Evolutionary conservation across 2,329 filamentous ascomycete species (phyloP), one percentile per base, ranked within the genome.

Genomic region (Myriosclerotinia scirpicola): DNA sequence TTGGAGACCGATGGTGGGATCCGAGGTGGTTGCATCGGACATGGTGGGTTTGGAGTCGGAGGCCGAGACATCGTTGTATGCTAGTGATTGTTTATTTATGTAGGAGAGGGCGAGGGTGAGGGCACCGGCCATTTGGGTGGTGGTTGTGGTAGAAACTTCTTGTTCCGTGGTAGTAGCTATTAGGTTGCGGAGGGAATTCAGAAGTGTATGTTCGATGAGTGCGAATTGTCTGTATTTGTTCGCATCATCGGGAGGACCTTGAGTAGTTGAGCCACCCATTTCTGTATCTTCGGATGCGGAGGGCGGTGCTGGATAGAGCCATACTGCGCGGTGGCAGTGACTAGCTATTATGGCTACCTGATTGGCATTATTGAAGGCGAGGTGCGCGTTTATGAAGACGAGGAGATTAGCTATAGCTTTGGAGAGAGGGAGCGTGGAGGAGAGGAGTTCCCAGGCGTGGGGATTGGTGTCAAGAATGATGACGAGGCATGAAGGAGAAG

Each of bases 381-480:
- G 85, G 77, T 99, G 96, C 65, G 94, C 92, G 78, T 99, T 98
- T 80, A 97, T 89, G 80, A 97, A 98, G 81, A 99, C 90, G 75
- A 98, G 89, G 70, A 98, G 85, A 79, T 94, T 90, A 69, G 94
- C 92, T 68, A 99, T 83, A 69, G 92, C 92, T 75, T 90, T 89
- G 60, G 91, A 91, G 68, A 99, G 85, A 38, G 94, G 87, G 9
- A 98, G 87, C 42, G 85, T 86, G 66, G 87, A 80, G 68, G 88
- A 83, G 54, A 98, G 85, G 68, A 91, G 84, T 8, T 91, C 88
- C 95, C 95, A 97, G 73, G 95, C 93, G 73, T 93, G 90, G 2
- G 95, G 95, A 77, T 99, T 99, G 36, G 94, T 97, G 81, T 99
- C 95, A 80, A 99, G 85, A 75, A 99, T 84, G 74, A 99, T 89